A percentile compares a stretch with the other conserved stretches of the same genome.
These are phyloP conservation scores for Lentinula lateritia DNA, from an alignment of 768 basidiomycete genomes.

Conservation along the genomic window DNA sequence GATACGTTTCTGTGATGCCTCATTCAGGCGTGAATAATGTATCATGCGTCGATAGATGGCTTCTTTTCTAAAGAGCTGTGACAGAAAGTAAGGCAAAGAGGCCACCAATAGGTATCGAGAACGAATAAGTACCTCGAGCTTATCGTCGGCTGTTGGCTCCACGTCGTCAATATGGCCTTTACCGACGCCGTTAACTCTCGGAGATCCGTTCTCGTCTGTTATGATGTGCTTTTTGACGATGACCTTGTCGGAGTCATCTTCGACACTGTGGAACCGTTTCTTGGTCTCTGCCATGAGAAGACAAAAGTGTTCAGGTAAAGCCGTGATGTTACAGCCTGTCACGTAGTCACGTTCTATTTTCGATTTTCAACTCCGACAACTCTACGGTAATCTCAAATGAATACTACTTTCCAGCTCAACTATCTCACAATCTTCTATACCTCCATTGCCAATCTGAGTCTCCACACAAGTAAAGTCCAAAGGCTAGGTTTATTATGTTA, in stretches of 20 bases:
- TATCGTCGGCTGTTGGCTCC: constrained; percentile 37
- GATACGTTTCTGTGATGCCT: constrained; percentile 56
- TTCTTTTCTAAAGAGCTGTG: constrained; percentile 78
- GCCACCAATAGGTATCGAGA: constrained; percentile 2
- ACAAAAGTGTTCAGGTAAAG: neutral
- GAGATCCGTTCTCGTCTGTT: constrained; percentile 44
- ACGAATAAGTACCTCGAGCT: constrained; percentile 52
- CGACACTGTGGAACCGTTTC: constrained; percentile 53
- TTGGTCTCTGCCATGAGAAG: constrained; percentile 37
- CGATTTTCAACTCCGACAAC: neutral
- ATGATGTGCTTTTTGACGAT: constrained; percentile 55
- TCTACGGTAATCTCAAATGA: constrained; percentile 21
- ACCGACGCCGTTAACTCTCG: constrained; percentile 45
- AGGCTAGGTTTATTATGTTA: constrained; percentile 28
- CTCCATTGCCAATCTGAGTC: constrained; percentile 84
- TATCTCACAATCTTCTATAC: constrained; percentile 81
- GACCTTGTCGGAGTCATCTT: constrained; percentile 31
- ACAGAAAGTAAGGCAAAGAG: constrained; percentile 9
- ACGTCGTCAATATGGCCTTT: constrained; percentile 27
- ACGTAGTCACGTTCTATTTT: neutral
- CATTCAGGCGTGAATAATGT: constrained; percentile 73
- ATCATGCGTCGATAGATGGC: constrained; percentile 83
- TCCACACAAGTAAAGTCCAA: constrained; percentile 89
- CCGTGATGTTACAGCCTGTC: neutral
- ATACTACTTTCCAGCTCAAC: constrained; percentile 41